A percentile compares a stretch with the other conserved stretches of the same genome.
These are phyloP conservation scores for Cryptosporidium baileyi DNA, from an alignment of 169 alveolate species.

Conservation along the genomic window DNA sequence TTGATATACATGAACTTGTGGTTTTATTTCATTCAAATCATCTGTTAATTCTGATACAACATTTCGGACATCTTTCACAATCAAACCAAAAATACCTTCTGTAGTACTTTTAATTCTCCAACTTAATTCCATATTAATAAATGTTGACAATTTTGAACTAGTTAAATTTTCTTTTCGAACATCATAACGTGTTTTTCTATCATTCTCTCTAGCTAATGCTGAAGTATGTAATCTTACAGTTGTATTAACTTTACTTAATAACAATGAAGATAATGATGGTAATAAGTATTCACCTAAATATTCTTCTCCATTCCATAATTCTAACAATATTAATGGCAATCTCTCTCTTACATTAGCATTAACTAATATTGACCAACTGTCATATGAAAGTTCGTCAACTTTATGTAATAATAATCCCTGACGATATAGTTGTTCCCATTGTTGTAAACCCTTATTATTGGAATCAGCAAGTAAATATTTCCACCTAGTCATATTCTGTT, in stretches of 20 bases:
- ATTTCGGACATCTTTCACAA: constrained; percentile 50
- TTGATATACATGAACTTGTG: constrained; percentile 61
- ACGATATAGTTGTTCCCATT: constrained; percentile 65
- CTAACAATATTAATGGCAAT: constrained; percentile 52
- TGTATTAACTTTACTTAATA: constrained; percentile 43
- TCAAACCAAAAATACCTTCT: constrained; percentile 48
- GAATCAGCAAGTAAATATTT: constrained; percentile 60
- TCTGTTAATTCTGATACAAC: constrained; percentile 63
- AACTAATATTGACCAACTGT: constrained; percentile 66
- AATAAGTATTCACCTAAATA: constrained; percentile 57
- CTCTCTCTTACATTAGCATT: constrained; percentile 68
- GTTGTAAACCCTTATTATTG: constrained; percentile 46
- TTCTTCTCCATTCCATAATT: constrained; percentile 69
- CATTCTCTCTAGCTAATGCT: constrained; percentile 45
- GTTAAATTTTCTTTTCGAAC: constrained; percentile 41
- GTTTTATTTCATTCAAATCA: constrained; percentile 58
- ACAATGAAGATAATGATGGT: constrained; percentile 43
- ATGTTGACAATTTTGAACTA: constrained; percentile 51
- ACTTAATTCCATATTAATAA: constrained; percentile 65
- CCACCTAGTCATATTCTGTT: constrained; percentile 66
- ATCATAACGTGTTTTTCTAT: constrained; percentile 56
- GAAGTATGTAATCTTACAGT: constrained; percentile 49
- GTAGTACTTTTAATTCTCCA: constrained; percentile 70
- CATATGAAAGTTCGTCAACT: constrained; percentile 65
- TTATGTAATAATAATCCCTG: constrained; percentile 58